Evolutionary conservation across 192 early-diverging fungal genomes (phyloP), one percentile per base, ranked within the genome.

Genomic region (Coemansia sp.): DNA sequence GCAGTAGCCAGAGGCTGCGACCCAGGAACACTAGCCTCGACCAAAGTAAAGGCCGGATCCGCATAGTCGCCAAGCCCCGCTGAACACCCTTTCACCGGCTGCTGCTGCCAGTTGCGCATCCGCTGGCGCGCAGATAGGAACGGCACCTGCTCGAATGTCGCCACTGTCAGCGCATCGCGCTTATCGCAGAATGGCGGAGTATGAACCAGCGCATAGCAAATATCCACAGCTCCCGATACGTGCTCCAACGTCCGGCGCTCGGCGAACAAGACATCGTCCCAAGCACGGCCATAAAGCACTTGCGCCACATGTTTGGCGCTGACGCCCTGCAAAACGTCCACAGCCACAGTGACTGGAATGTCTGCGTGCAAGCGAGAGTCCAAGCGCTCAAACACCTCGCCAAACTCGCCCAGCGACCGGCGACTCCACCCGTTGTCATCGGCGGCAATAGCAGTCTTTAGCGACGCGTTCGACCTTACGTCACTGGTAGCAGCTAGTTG

Each of bases 1-100:
- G 61, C 73, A 8, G 81, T 68, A 20, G 66, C 53, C 36, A 74
- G 62, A 10, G 81, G 81, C 77, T 79, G 81, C 57, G 81, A 70
- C 18, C 62, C 70, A n/a, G 81, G 81, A 34, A 84, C 71, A 65
- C 81, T 84, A 52, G 81, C 73, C 70, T 84, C 81, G 1, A 84
- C 74, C 20, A 74, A 40, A 12, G 81, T 84, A 18, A 74, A 57
- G 1, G 69, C 66, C 33, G 76, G 65, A 2, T 76, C 67, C 29
- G 39, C 39, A 61, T 75, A 78, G 69, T 82, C 80, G 61, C 75
- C 67, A 22, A 50, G 62, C 61, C 36, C 39, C 16, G 52, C 57
- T 4, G 27, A 58, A 13, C 72, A 49, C 8, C 27, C 72, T 20
- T n/a, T 61, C 53, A 38, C 50, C 43, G 6, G 40, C 38, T 41